Evolutionary conservation across 495 filamentous ascomycete genomes (phyloP), one percentile per base, ranked within the genome.

Genomic region (Podospora anserina): DNA sequence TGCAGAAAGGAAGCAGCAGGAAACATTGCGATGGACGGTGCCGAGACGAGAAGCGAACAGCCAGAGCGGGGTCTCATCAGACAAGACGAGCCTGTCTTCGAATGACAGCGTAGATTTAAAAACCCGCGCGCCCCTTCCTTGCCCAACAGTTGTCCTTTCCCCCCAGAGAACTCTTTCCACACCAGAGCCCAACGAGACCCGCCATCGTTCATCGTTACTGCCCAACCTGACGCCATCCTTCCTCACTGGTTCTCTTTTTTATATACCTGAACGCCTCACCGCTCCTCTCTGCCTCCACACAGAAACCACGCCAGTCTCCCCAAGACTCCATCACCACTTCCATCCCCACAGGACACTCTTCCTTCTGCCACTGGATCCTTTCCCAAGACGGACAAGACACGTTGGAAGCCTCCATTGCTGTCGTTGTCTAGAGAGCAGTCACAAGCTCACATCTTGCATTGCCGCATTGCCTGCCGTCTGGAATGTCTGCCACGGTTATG

Each of bases 71-170:
- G 69, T 63, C 39, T 30, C 67, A 66, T 61, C 55, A 58, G 18
- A 11, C 39, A 49, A 11, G 39, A 11, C 39, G 7, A n/a, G 27
- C 28, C 11, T 11, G 15, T 19, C n/a, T 19, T 63, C 30, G 61
- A 63, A 32, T 34, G 61, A 55, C 60, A 16, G 20, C 69, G 55
- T 20, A 68, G 79, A 66, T 77, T 80, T 83, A 83, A 83, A 63
- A 82, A 82, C 77, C 80, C 74, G 74, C 78, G 74, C 75, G 76
- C 77, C 78, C 81, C 80, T 78, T 80, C 80, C 78, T 76, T 80
- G 81, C 82, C 82, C 81, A 80, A 83, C 81, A 69, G 71, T 19
- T 68, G 72, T 74, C 77, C 39, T 73, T 74, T 77, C 76, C 74
- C 78, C 58, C 26, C 20, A 66, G 63, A 61, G 71, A 69, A 68